These are phyloP conservation scores for Cyclotella sp. DNA, from an alignment of 108 stramenopile genomes.

Conservation along the genomic window DNA sequence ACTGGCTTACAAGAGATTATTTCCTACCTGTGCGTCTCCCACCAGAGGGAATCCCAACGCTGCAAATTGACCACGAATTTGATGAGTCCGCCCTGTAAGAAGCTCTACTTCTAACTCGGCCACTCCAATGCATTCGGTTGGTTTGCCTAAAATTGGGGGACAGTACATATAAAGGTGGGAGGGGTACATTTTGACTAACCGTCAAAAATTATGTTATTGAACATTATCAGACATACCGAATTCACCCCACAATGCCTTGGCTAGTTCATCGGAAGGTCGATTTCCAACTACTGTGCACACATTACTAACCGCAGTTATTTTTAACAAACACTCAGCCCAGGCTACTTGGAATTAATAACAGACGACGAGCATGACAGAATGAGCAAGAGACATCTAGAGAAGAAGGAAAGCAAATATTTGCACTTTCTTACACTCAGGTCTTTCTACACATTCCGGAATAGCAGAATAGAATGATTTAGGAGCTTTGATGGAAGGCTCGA, in stretches of 20 bases:
- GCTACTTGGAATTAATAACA: not conserved
- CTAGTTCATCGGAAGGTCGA: slow-evolving; percentile 28
- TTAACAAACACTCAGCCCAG: slow-evolving; percentile 82
- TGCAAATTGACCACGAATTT: slow-evolving; percentile 88
- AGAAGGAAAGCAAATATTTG: not conserved
- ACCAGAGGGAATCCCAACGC: slow-evolving; percentile 80
- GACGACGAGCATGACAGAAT: not conserved
- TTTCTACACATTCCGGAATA: slow-evolving; percentile 30
- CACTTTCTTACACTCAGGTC: slow-evolving; percentile 23
- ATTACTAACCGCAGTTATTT: slow-evolving; percentile 60
- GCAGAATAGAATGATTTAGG: slow-evolving; percentile 62
- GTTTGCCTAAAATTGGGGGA: slow-evolving; percentile 38
- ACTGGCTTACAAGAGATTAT: not conserved
- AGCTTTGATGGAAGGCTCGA: slow-evolving; percentile 75
- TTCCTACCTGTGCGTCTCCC: slow-evolving; percentile 64
- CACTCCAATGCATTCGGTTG: slow-evolving; percentile 61
- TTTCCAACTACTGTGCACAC: slow-evolving; percentile 54
- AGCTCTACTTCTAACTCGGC: slow-evolving; percentile 76
- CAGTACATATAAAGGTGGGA: not conserved
- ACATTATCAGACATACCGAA: slow-evolving; percentile 4
- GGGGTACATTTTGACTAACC: not conserved
- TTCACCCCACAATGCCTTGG: slow-evolving; percentile 38
- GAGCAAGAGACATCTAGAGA: not conserved
- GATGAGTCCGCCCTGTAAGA: slow-evolving; percentile 87
- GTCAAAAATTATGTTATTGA: not conserved